phyloP scores from a whole-genome alignment of 2,329 filamentous ascomycete genomes.

The Sarocladium oryzae region DNA sequence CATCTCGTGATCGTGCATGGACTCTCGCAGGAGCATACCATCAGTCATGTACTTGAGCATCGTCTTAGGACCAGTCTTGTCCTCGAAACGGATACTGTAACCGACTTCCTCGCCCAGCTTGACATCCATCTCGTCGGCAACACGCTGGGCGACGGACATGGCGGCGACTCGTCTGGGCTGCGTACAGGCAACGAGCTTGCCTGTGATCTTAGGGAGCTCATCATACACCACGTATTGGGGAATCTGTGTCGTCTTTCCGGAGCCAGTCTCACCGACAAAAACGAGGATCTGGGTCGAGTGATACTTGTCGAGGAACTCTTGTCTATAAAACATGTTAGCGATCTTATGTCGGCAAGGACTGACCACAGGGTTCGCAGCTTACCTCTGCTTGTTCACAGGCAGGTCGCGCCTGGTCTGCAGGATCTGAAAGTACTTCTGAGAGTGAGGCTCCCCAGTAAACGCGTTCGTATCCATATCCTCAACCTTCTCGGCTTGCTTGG shows the following conservation, averaged over 20 bases:
- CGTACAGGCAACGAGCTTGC: conserved; percentile 93
- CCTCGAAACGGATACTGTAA: conserved; percentile 98
- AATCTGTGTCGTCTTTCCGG: conserved; percentile 98
- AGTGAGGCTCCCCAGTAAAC: conserved; percentile 73
- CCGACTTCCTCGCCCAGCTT: conserved; percentile 89
- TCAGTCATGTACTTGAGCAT: conserved; percentile 99
- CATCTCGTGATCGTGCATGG: conserved; percentile 91
- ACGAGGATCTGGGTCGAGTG: conserved; percentile 94
- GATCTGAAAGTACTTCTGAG: conserved; percentile 83
- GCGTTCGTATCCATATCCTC: conserved; percentile 81
- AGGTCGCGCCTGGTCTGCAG: conserved; percentile 76
- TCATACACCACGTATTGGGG: conserved; percentile 98
- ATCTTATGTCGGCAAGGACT: not conserved
- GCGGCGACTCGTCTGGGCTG: conserved; percentile 96
- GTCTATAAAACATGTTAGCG: conserved; percentile 36
- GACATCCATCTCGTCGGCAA: conserved; percentile 94
- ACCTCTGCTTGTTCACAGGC: conserved; percentile 88
- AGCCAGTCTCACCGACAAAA: conserved; percentile 98
- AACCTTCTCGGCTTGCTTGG: conserved; percentile 61
- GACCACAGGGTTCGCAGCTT: conserved; percentile 20
- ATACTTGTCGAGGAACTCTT: conserved; percentile 90
- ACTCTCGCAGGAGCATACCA: conserved; percentile 94
- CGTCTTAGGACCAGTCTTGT: conserved; percentile 81
- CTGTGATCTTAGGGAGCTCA: conserved; percentile 78
- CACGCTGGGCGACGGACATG: conserved; percentile 98